Evolutionary conservation across 306 rosid genomes (phyloP), one percentile per base, ranked within the genome.

Genomic region (Datisca glomerata): DNA sequence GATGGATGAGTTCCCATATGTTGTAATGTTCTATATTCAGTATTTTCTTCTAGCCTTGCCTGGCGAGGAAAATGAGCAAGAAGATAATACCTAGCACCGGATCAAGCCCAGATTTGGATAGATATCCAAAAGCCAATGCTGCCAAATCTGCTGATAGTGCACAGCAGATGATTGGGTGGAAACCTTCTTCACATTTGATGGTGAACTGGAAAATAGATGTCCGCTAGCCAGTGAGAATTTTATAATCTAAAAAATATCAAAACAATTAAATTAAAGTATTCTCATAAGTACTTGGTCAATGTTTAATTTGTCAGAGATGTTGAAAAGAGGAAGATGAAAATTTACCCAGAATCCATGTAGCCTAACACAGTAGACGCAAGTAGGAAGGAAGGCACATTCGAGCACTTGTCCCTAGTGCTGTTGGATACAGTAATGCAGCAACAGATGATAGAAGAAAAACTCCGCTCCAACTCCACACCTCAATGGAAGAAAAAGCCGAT

Each of bases 141-240:
- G 82, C 56, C 42, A 89, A 44, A 45, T 63, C 97, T n/a, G 97
- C 89, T 28, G 93, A 79, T 23, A 68, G 49, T 11, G 97, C 70
- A 55, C 97, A 89, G 61, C 93, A 83, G 55, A 89, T 68, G 47
- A 89, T 89, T 32, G 95, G 97, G 73, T 89, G 97, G 59, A 89
- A 89, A 83, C 80, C 43, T 68, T 83, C 68, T 74, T 89, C 64
- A 83, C 69, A 28, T 4, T 53, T 40, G 95, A 62, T 23, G 97
- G 94, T 56, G 80, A 70, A 39, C 97, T 89, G 75, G 18, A n/a
- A n/a, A n/a, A n/a, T n/a, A n/a, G n/a, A n/a, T n/a, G n/a, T n/a
- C n/a, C n/a, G n/a, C n/a, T n/a, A n/a, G n/a, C n/a, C n/a, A n/a
- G n/a, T n/a, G n/a, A n/a, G n/a, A n/a, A n/a, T n/a, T n/a, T n/a